phyloP scores from a whole-genome alignment of 371 early-diverging fungal species.

The Blakeslea trispora region DNA sequence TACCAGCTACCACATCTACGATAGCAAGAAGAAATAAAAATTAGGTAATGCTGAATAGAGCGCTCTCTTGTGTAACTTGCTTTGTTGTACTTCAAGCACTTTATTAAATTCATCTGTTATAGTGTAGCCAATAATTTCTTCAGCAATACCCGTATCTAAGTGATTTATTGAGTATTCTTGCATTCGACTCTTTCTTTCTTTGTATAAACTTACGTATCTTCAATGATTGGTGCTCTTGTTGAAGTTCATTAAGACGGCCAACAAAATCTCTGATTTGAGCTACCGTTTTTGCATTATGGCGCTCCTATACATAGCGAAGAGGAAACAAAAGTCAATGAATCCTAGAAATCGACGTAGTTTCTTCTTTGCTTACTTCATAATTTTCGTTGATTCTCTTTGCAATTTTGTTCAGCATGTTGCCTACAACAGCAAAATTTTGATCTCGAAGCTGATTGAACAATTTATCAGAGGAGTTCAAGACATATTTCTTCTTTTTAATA shows the following conservation, averaged over 20 bases:
- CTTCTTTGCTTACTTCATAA: constrained; percentile 83
- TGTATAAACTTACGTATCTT: constrained; percentile 58
- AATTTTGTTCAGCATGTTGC: constrained; percentile 75
- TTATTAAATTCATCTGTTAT: constrained; percentile 78
- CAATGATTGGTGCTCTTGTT: constrained; percentile 83
- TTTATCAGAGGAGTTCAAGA: constrained; percentile 77
- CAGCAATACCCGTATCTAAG: constrained; percentile 82
- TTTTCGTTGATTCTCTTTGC: constrained; percentile 83
- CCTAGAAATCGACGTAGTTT: too few relatives aligned
- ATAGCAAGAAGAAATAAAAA: not conserved
- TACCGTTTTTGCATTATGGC: constrained; percentile 88
- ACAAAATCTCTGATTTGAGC: constrained; percentile 91
- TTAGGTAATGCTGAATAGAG: not conserved
- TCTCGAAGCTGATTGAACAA: constrained; percentile 83
- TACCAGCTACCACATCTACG: constrained; percentile 84
- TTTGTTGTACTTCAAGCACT: constrained; percentile 88
- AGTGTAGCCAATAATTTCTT: constrained; percentile 78
- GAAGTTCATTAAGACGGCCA: constrained; percentile 77
- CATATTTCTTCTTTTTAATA: constrained; percentile 75
- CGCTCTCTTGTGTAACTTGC: constrained; percentile 54
- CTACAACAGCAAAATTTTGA: constrained; percentile 89
- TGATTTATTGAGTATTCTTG: constrained; percentile 13
- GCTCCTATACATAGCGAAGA: too few relatives aligned
- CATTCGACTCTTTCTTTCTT: constrained; percentile 1
- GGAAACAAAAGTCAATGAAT: not conserved